These are phyloP conservation scores for Ramaria rubella DNA, from an alignment of 768 basidiomycete species.

Conservation along the genomic window DNA sequence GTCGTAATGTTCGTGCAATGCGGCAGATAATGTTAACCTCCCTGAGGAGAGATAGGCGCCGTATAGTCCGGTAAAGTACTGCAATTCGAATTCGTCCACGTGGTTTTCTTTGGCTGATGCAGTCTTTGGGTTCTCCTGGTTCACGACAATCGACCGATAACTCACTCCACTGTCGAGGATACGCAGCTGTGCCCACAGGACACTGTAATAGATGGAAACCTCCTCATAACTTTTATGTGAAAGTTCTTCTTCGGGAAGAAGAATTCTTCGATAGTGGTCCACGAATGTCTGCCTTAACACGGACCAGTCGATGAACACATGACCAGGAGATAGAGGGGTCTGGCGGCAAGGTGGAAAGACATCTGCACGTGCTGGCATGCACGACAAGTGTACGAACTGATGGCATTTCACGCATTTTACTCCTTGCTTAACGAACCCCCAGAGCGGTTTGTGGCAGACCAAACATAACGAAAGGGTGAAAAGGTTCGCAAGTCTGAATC, in stretches of 20 bases:
- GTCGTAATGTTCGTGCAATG: conserved; percentile 46
- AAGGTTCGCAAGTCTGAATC: conserved; percentile 52
- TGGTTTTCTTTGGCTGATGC: conserved; percentile 26
- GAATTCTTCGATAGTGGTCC: conserved; percentile 41
- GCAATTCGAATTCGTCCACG: conserved; percentile 55
- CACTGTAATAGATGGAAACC: conserved; percentile 49
- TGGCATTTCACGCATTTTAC: conserved; percentile 57
- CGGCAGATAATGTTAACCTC: conserved; percentile 36
- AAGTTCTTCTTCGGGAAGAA: conserved; percentile 41
- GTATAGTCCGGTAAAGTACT: conserved; percentile 43
- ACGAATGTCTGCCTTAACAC: conserved; percentile 52
- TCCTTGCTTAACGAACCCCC: conserved; percentile 63
- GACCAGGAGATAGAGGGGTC: conserved; percentile 33
- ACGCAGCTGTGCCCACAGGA: conserved; percentile 63
- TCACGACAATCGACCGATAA: conserved; percentile 56
- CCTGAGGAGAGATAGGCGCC: conserved; percentile 43
- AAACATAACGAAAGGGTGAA: conserved; percentile 72
- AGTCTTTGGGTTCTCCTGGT: conserved; percentile 23
- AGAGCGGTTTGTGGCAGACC: conserved; percentile 61
- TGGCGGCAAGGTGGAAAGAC: conserved; percentile 34
- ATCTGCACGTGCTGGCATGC: conserved; percentile 26
- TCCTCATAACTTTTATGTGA: conserved; percentile 57
- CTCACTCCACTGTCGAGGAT: conserved; percentile 61
- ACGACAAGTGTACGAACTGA: conserved; percentile 52
- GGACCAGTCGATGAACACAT: conserved; percentile 47